phyloP scores from a whole-genome alignment of 306 rosid species.

The Acacia confusa region DNA sequence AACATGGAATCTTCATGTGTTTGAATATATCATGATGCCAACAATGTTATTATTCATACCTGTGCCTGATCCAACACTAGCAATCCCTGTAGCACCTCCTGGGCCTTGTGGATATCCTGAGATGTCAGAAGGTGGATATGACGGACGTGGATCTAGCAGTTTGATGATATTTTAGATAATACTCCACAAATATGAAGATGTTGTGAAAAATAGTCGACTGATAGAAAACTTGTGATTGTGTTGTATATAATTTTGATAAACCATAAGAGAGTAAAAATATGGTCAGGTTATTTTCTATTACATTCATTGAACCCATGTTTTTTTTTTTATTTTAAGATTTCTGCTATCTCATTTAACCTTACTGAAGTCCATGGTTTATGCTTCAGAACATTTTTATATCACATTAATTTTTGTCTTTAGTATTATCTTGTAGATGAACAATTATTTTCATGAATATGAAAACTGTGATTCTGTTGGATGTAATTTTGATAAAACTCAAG shows the following conservation, averaged over 20 bases:
- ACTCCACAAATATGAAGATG: no score
- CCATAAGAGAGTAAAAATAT: neutral
- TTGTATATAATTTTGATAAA: no score
- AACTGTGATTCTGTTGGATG: no score
- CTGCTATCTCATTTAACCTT: neutral
- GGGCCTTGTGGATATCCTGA: no score
- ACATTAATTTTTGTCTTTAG: neutral
- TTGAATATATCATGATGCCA: neutral
- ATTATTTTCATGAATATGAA: neutral
- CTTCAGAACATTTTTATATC: neutral
- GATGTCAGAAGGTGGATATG: no score
- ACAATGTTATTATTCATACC: slow-evolving; percentile 14
- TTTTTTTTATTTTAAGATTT: neutral
- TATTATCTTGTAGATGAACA: neutral
- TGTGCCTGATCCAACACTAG: no score
- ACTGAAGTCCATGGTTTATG: neutral
- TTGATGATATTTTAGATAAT: no score
- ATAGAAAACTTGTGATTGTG: no score
- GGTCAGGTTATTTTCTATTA: neutral
- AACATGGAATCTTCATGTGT: neutral
- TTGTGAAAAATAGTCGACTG: no score
- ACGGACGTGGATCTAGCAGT: no score
- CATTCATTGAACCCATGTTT: neutral
- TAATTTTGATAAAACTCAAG: no score
- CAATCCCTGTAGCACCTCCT: no score